phyloP scores from a whole-genome alignment of 2,329 filamentous ascomycete species.

The Xenoacremonium recifei region DNA sequence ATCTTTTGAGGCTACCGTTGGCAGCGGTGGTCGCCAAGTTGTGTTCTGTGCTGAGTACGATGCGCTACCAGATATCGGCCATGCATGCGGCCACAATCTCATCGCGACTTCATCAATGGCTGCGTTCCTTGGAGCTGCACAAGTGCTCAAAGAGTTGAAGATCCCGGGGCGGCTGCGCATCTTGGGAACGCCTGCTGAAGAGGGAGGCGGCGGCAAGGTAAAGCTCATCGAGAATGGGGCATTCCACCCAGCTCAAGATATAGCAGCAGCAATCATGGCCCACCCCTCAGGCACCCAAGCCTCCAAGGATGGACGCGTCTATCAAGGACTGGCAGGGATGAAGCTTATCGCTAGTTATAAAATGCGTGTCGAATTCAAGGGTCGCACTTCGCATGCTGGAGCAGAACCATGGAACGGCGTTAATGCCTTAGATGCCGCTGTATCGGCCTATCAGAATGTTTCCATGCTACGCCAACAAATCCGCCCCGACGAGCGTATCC shows the following conservation, averaged over 20 bases:
- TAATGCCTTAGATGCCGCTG: slow-evolving; percentile 38
- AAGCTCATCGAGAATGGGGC: slow-evolving; percentile 28
- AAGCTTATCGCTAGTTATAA: slow-evolving; percentile 32
- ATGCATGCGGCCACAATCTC: slow-evolving; percentile 46
- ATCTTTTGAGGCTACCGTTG: slow-evolving; percentile 46
- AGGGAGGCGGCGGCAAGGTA: slow-evolving; percentile 41
- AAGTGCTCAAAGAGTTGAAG: slow-evolving; percentile 28
- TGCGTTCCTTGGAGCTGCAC: slow-evolving; percentile 37
- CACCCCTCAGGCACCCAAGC: slow-evolving; percentile 17
- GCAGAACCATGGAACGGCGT: slow-evolving; percentile 35
- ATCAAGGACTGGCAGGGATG: slow-evolving; percentile 19
- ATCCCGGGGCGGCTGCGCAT: slow-evolving; percentile 36
- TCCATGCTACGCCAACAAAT: slow-evolving; percentile 39
- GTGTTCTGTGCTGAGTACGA: slow-evolving; percentile 48
- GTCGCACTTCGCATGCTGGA: slow-evolving; percentile 34
- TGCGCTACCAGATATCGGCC: slow-evolving; percentile 44
- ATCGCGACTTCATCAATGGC: slow-evolving; percentile 41
- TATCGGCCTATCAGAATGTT: slow-evolving; percentile 34
- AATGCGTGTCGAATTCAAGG: slow-evolving; percentile 32
- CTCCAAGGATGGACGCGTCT: background rate
- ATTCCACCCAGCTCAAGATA: slow-evolving; percentile 8
- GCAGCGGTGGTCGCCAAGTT: slow-evolving; percentile 40
- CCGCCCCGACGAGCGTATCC: slow-evolving; percentile 34
- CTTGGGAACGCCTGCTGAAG: slow-evolving; percentile 43
- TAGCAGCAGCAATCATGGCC: slow-evolving; percentile 30